A percentile compares a stretch with the other conserved stretches of the same genome.
Conservation (phyloP, 805 yeast species). For the Metschnikowia lachancei region DNA sequence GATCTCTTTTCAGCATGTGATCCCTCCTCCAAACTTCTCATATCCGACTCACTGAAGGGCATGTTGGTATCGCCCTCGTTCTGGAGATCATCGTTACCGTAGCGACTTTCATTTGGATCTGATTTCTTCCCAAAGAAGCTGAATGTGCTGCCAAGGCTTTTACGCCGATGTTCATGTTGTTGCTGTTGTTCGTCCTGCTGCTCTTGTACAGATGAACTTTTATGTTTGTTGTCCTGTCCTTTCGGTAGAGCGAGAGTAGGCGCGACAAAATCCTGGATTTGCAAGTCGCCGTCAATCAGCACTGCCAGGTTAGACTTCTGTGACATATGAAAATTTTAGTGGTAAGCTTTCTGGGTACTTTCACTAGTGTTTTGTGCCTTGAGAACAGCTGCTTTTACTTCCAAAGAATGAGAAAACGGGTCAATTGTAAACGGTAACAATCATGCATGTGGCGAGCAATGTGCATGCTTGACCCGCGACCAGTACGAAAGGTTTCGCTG, state of each 20-base stretch:
- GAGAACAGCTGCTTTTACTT: neutral
- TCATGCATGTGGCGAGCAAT: constrained; percentile 7
- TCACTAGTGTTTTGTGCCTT: neutral
- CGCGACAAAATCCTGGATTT: constrained; percentile 8
- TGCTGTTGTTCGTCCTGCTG: neutral
- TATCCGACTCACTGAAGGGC: constrained; percentile 18
- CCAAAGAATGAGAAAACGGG: constrained; percentile 1
- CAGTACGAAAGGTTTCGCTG: neutral
- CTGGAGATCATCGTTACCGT: constrained; percentile 31
- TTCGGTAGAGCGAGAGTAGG: constrained; percentile 12
- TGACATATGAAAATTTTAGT: constrained; percentile 1
- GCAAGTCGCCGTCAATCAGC: constrained; percentile 8
- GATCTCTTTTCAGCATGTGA: constrained; percentile 1
- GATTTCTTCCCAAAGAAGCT: constrained; percentile 26
- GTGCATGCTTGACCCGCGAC: constrained; percentile 1
- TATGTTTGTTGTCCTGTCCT: neutral
- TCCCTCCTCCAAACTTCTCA: constrained; percentile 12
- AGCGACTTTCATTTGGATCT: constrained; percentile 36
- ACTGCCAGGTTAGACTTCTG: neutral
- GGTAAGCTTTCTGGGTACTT: neutral
- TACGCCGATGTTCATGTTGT: constrained; percentile 13
- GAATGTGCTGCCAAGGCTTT: constrained; percentile 32
- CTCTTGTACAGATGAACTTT: constrained; percentile 4
- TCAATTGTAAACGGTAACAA: constrained; percentile 11
- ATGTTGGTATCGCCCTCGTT: constrained; percentile 22